Percentiles rank a stretch among this genome's conserved stretches.
Conservation (phyloP, 768 basidiomycete genomes). For the Leucocoprinus leucothites region DNA sequence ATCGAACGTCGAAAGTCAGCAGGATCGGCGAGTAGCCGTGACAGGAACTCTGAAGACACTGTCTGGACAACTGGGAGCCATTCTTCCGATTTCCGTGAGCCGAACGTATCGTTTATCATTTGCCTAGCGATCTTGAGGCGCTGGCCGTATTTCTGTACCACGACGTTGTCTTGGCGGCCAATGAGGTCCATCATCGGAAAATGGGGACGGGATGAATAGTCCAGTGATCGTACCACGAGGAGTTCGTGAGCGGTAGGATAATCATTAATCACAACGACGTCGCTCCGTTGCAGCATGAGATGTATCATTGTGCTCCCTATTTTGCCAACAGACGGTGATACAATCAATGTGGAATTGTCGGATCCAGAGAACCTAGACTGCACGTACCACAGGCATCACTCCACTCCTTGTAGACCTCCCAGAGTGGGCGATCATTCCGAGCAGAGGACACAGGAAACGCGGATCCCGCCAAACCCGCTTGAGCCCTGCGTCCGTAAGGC, state of each 20-base stretch:
- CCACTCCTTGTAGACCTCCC: not conserved
- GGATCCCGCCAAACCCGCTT: not conserved
- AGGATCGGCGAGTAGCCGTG: not conserved
- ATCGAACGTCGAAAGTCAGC: not conserved
- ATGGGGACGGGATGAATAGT: not conserved
- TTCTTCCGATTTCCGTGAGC: not conserved
- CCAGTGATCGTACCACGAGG: not conserved
- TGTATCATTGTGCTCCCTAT: not conserved
- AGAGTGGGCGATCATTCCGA: not conserved
- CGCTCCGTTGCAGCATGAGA: not conserved
- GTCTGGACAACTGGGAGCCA: not conserved
- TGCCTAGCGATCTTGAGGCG: not conserved
- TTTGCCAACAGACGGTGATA: not conserved
- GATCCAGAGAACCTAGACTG: no score
- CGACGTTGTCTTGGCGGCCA: conserved; percentile 2
- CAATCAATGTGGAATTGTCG: not conserved
- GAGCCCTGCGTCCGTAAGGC: no score
- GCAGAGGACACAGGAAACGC: not conserved
- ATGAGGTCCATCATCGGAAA: conserved; percentile 1
- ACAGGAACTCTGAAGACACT: not conserved
- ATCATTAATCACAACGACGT: conserved; percentile 1
- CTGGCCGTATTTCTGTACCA: not conserved
- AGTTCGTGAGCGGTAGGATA: not conserved
- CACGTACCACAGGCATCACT: not conserved
- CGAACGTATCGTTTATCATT: not conserved